Evolutionary conservation across 2,329 filamentous ascomycete genomes (phyloP), one percentile per base, ranked within the genome.

Genomic region (Fusarium acutatum): DNA sequence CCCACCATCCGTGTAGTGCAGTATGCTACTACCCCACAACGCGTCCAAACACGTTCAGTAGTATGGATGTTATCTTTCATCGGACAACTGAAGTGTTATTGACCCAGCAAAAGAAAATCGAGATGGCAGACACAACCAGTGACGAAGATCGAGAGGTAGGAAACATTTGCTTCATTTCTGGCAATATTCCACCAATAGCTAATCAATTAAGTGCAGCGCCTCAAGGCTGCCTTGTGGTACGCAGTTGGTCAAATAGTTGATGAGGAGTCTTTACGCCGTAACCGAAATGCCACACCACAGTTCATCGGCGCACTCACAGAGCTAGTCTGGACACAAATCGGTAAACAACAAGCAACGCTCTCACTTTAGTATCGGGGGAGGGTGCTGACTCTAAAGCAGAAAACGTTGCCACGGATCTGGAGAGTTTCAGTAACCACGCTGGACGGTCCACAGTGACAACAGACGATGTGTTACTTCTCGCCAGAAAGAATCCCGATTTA

Each of bases 251-350:
- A 94, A 80, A 96, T 97, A 68, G 93, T 97, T 72, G 96, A 98
- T 81, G 91, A 96, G 74, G 93, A 97, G 80, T 92, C 91, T 17
- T 71, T 84, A 35, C 76, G 77, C 22, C 80, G 82, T 60, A 83
- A 93, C 79, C 88, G 94, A 72, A 98, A 97, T 82, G 94, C 95
- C 12, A 97, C 96, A 32, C 94, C 94, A 4, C 94, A 97, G 79
- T 97, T 97, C 81, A 97, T 97, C 75, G 94, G 92, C 14, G 92
- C 93, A 0, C 82, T 97, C 79, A 96, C 94, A 2, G 95, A 97
- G 81, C 89, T 97, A 82, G 92, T 96, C 13, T 97, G 94, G 91
- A 89, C 91, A 3, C 95, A 97, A 75, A 93, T 97, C 58, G 93
- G 94, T 96, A 63, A 5, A 63, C 59, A 8, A 3, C 17, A 15